Conservation (phyloP, 306 rosid genomes). For the Trifolium pratense region DNA sequence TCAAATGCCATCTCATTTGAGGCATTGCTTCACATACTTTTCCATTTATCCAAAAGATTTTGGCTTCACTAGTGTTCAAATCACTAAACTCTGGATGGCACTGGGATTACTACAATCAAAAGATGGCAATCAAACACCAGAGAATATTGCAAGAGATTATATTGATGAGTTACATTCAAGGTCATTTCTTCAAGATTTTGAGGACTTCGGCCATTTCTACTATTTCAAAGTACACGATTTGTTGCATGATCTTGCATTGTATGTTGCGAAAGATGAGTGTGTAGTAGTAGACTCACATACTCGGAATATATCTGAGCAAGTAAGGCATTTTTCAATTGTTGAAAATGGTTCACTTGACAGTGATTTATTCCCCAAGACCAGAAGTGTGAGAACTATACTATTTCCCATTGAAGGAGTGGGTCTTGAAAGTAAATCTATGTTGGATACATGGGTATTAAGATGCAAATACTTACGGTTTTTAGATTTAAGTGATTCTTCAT, state of each 20-base stretch:
- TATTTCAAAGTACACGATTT: conserved; percentile 42
- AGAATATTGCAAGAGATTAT: not conserved
- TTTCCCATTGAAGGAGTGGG: not conserved
- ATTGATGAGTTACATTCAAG: conserved; percentile 14
- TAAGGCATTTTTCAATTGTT: conserved; percentile 19
- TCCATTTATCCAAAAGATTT: not conserved
- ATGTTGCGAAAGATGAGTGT: conserved; percentile 30
- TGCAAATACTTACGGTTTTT: not conserved
- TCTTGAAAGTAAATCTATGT: not conserved
- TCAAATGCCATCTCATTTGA: conserved; percentile 31
- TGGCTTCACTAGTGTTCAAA: not conserved
- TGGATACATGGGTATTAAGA: not conserved
- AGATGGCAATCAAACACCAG: not conserved
- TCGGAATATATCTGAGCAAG: not conserved
- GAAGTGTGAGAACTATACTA: not conserved
- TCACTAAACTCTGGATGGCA: not conserved
- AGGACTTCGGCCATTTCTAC: not conserved
- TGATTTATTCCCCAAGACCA: not conserved
- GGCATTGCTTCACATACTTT: not conserved
- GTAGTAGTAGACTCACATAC: not conserved
- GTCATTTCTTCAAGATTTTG: conserved; percentile 26
- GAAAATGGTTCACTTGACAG: not conserved
- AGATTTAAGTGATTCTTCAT: conserved; percentile 20
- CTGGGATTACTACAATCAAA: not conserved
- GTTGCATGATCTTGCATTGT: conserved; percentile 42